Evolutionary conservation across 1,284 basidiomycete species (phyloP), one percentile per base, ranked within the genome.

Genomic region (Mycosarcoma mackinlayi): DNA sequence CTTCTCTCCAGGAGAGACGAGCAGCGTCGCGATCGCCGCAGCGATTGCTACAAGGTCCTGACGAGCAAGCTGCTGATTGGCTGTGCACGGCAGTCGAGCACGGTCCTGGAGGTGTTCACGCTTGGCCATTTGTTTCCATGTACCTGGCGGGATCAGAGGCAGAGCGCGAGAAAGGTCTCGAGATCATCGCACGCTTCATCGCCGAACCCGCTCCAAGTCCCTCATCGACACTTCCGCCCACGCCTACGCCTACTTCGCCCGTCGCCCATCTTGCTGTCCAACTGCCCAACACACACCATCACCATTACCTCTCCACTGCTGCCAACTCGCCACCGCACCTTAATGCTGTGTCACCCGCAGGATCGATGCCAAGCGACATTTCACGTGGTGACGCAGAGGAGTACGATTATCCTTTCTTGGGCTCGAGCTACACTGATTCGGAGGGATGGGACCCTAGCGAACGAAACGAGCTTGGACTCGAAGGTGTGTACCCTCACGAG

Each of bases 121-220:
- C 79, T 16, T 82, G 80, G 80, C 80, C 80, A 4, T 80, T 82
- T 28, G 77, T 80, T 25, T 65, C 71, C 13, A 80, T 81, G 74
- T 79, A 80, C 37, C 63, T 81, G 1, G 80, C 78, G 6, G 73
- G 75, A 25, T 59, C 60, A 16, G 70, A 74, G 39, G 23, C 33
- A 6, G 77, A 82, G 52, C 73, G 80, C 9, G 80, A 81, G 51
- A 65, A 73, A 21, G 80, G 80, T 0, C 55, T 82, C 24, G 73
- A 78, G 42, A 53, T 69, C 48, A 56, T 82, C 3, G 80, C 79
- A 10, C 56, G 66, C 24, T 80, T 79, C 46, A 64, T 80, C 19
- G 60, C 70, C 18, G 45, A 61, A 24, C 35, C 69, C 9, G 6
- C 18, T 9, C 35, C 40, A 6, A 61, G 49, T 44, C 67, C 61